Evolutionary conservation across 768 basidiomycete genomes (phyloP).

Genomic region (Russula vinacea): DNA sequence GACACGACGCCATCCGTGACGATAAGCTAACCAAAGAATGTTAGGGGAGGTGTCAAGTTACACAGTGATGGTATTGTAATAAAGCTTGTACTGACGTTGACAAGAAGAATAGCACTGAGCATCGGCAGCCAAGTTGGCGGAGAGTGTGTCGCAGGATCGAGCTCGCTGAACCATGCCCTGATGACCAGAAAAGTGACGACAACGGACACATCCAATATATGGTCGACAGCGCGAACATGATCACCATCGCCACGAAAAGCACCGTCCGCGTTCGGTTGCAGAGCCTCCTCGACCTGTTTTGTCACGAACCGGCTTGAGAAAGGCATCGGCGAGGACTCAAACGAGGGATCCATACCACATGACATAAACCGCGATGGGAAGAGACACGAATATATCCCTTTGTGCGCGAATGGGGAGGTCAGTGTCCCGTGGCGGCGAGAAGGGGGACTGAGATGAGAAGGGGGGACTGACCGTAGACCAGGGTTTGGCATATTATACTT

Average conservation of each 20-base stretch:
- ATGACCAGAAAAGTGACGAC: background rate
- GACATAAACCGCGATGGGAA: conserved; percentile 1
- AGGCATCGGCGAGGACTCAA: background rate
- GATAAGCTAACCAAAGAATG: background rate
- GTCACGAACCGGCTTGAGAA: background rate
- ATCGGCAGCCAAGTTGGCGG: background rate
- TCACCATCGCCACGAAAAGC: background rate
- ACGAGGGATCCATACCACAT: conserved; percentile 7
- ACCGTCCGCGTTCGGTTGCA: background rate
- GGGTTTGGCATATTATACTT: conserved; percentile 5
- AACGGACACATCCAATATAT: conserved; percentile 9
- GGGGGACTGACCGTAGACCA: conserved; percentile 10
- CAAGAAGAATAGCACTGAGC: conserved; percentile 6
- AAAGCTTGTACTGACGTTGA: conserved; percentile 6
- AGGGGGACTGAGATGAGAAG: too few species aligned
- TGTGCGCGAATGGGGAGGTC: background rate
- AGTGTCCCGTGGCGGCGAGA: background rate
- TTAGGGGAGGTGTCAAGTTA: background rate
- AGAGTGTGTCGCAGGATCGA: background rate
- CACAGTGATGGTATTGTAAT: background rate
- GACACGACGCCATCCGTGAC: conserved; percentile 22
- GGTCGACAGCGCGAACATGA: conserved; percentile 15
- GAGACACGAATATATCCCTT: conserved; percentile 18
- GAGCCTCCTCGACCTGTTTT: conserved; percentile 4
- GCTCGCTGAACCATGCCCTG: background rate